Conservation (phyloP, 306 rosid species). For the Medicago ruthenica region DNA sequence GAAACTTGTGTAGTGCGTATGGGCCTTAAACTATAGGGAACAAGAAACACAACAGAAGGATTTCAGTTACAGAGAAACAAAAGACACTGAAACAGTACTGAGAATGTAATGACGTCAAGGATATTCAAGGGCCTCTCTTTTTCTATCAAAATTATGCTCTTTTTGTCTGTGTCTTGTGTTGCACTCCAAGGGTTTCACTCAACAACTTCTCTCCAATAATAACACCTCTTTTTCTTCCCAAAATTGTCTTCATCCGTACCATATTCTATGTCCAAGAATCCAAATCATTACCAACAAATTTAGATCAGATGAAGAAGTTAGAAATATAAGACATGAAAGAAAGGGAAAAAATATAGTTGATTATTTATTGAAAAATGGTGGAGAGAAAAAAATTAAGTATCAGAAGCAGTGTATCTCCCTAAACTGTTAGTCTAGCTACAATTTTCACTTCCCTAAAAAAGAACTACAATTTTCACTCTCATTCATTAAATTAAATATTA, state of each 20-base stretch:
- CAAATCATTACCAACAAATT: too few relatives aligned
- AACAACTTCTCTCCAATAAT: constrained; percentile 32
- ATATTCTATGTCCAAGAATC: too few relatives aligned
- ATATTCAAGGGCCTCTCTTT: constrained; percentile 44
- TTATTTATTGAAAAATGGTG: too few relatives aligned
- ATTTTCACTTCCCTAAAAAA: too few relatives aligned
- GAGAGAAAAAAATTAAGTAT: too few relatives aligned
- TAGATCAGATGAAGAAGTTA: too few relatives aligned
- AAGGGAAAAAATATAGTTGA: too few relatives aligned
- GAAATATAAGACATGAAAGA: too few relatives aligned
- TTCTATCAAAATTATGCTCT: constrained; percentile 26
- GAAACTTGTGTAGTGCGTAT: neutral
- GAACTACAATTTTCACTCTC: too few relatives aligned
- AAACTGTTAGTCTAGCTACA: too few relatives aligned
- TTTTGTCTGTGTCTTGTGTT: constrained; percentile 51
- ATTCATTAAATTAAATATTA: too few relatives aligned
- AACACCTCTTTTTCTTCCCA: neutral
- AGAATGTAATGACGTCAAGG: neutral
- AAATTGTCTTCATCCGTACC: neutral
- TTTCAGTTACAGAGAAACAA: neutral
- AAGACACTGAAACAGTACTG: neutral
- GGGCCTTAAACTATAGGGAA: neutral
- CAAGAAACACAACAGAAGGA: neutral
- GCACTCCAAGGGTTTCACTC: constrained; percentile 36
- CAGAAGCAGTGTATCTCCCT: too few relatives aligned